Evolutionary conservation across 305 asterid species (phyloP), one percentile per base, ranked within the genome.

Genomic region (Fraxinus ornus): DNA sequence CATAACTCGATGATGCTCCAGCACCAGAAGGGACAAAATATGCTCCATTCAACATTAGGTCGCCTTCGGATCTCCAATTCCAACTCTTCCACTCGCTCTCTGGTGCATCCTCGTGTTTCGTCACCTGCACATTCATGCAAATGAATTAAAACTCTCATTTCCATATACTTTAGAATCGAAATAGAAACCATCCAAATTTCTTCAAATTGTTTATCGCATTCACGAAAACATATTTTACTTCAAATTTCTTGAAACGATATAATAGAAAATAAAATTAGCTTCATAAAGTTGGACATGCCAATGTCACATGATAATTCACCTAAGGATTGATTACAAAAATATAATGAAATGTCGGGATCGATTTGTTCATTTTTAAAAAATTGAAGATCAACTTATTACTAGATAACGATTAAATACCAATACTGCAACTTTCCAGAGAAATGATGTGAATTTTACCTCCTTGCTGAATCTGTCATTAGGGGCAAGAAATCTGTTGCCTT

Each of bases 61-160:
- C 97, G 3, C 97, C 95, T 68, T 89, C 93, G 6, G 93, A 87
- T 79, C 95, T 91, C 97, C 97, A 91, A 47, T 91, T 87, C 97
- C 97, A 93, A 1, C 75, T 86, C 76, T 89, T 93, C 98, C 98
- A 93, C 55, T 89, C 90, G 15, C 87, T 88, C 68, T 86, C 89
- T 0, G 95, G 90, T 17, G 98, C 89, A 36, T 88, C 91, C 78
- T 92, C 98, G 35, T 90, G 86, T 55, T 93, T 93, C 0, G 98
- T 93, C 75, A 93, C 98, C 98, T 93, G 37, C 10, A 52, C 36
- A 66, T 26, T 66, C 5, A 66, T 26, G 19, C 74, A 26, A 26
- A 9, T 2, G 2, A 26, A 66, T 66, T 66, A 66, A 26, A 26
- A 10, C n/a, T 66, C 37, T 10, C 5, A 26, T 28, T 66, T 3